Base-by-base conservation (phyloP, 306 rosid genomes). In the Sophora flavescens region DNA sequence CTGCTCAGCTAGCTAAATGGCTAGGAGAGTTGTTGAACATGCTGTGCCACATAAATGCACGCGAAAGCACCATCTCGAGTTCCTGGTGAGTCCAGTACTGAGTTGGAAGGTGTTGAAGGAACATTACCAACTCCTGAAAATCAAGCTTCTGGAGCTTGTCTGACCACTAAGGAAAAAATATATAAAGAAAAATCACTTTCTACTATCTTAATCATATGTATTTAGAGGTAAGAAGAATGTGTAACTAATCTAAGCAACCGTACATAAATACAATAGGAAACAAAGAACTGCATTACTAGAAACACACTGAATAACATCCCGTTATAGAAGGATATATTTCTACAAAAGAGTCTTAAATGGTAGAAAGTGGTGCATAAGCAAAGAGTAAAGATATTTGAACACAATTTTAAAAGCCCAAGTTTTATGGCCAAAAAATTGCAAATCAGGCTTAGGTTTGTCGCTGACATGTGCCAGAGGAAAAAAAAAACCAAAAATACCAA, bases 11-110 rank as follows among this genome's bases (percentile, higher is more conserved):
- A 82, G 97, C 89, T 64, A 96, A 86, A 86, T 96, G 99, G 76
- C 97, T 96, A 0, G 98, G 99, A 68, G 91, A 93, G 81, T 84
- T 87, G 85, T 93, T 96, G 89, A 96, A 96, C 98, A 96, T 91
- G 86, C 89, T 92, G 88, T 96, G 96, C 98, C 99, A 96, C 97
- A 96, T 89, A 84, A 86, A 92, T 54, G 98, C 99, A 50, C 98
- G 93, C 42, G 98, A 96, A 45, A 96, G 98, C 75, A 96, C 99
- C 91, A 87, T 89, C 86, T 96, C 99, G 0, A 96, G 98, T 83
- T 96, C 99, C 82, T 93, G 96, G 73, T 93, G 88, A 60, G 87
- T 85, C 99, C 99, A 96, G 80, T 82, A 86, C 56, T 91, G 87
- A 12, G 98, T 96, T 44, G 99, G 99, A 77, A 93, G 93, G 78